These are phyloP conservation scores for Exophiala spinifera DNA, from an alignment of 2,329 filamentous ascomycete genomes.

Conservation along the genomic window DNA sequence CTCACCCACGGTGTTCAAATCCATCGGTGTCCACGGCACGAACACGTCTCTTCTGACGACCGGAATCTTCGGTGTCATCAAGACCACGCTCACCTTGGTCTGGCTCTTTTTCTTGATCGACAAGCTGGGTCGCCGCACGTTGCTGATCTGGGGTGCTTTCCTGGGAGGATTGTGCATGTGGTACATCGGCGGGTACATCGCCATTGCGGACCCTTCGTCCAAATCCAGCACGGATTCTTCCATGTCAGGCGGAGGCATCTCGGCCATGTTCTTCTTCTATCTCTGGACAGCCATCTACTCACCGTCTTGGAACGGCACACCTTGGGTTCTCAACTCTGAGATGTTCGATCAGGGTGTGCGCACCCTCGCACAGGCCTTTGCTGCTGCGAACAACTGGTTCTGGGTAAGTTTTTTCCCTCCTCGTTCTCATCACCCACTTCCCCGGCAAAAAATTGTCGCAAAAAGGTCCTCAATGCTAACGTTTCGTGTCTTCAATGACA, in stretches of 20 bases:
- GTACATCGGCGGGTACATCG: conserved; percentile 62
- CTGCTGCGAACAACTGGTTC: conserved; percentile 70
- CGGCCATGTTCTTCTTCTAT: conserved; percentile 66
- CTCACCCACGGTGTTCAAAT: conserved; percentile 65
- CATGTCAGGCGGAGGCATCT: conserved; percentile 38
- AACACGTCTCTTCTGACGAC: conserved; percentile 64
- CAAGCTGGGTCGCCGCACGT: conserved; percentile 58
- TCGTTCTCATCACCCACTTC: too few species aligned
- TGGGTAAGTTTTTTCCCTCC: conserved; percentile 60
- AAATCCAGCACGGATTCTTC: conserved; percentile 9
- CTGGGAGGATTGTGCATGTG: conserved; percentile 64
- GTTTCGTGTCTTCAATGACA: background rate
- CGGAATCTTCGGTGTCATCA: conserved; percentile 74
- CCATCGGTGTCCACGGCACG: conserved; percentile 59
- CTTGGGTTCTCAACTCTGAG: conserved; percentile 63
- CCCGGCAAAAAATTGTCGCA: background rate
- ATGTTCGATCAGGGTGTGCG: conserved; percentile 71
- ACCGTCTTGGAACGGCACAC: conserved; percentile 68
- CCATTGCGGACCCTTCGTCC: conserved; percentile 37
- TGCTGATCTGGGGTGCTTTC: conserved; percentile 63
- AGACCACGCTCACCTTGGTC: conserved; percentile 65
- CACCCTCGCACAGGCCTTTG: conserved; percentile 68
- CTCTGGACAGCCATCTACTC: conserved; percentile 72
- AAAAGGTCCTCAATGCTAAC: background rate
- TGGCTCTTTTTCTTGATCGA: conserved; percentile 70